A percentile compares a stretch with the other conserved stretches of the same genome.
Evolutionary conservation across 345 rosid species (phyloP).

Genomic region (Citrus trifoliata): DNA sequence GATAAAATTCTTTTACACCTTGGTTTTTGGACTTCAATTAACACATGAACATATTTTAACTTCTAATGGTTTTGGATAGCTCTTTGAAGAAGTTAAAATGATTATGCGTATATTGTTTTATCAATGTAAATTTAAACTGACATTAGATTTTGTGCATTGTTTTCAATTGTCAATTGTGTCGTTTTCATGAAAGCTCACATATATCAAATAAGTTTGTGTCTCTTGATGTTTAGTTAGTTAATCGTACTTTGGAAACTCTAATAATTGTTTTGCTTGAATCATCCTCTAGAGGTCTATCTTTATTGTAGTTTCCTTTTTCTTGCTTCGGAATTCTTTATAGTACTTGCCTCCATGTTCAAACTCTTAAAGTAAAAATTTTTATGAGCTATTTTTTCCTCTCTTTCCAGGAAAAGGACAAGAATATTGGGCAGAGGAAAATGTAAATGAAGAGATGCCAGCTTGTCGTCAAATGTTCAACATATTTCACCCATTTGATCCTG

Average conservation of each 20-base stretch:
- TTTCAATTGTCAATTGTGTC: background rate
- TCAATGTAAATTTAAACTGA: background rate
- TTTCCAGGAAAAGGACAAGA: constrained; percentile 77
- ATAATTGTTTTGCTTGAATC: background rate
- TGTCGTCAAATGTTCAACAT: constrained; percentile 97
- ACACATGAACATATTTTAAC: background rate
- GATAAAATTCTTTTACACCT: background rate
- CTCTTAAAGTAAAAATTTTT: background rate
- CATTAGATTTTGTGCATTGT: background rate
- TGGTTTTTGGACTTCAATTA: background rate
- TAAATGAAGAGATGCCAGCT: constrained; percentile 88
- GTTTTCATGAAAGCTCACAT: background rate
- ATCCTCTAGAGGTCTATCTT: background rate
- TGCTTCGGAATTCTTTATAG: background rate
- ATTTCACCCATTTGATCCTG: constrained; percentile 97
- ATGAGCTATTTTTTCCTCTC: background rate
- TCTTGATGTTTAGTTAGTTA: background rate
- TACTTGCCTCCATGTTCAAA: background rate
- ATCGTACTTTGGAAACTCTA: background rate
- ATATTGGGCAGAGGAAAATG: constrained; percentile 83
- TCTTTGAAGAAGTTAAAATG: background rate
- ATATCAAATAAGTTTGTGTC: background rate
- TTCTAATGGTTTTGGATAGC: background rate
- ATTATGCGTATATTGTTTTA: background rate
- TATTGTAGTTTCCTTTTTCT: background rate